Conservation (phyloP, 371 early-diverging fungal species). For the Apophysomyces sp. region DNA sequence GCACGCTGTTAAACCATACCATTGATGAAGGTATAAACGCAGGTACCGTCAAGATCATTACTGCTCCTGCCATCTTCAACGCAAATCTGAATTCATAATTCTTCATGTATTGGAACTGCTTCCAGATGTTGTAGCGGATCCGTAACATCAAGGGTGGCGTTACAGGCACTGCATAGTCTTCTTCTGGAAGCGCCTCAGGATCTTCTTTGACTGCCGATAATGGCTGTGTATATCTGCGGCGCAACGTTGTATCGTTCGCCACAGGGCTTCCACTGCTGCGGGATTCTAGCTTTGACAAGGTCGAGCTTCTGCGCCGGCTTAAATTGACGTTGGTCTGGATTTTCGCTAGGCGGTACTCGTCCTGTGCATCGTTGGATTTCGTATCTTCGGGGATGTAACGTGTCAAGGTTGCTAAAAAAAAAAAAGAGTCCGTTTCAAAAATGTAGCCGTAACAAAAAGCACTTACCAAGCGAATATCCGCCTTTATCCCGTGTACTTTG, state of each 20-base stretch:
- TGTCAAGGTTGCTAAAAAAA: conserved; percentile 19
- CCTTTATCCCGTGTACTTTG: conserved; percentile 46
- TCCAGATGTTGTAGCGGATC: conserved; percentile 52
- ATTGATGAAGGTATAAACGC: conserved; percentile 49
- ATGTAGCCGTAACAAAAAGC: too few relatives aligned
- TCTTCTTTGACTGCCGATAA: not conserved
- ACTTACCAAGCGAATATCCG: conserved; percentile 36
- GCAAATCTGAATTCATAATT: conserved; percentile 58
- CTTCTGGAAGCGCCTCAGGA: not conserved
- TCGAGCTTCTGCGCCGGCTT: conserved; percentile 11
- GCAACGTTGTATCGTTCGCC: not conserved
- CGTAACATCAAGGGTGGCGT: conserved; percentile 26
- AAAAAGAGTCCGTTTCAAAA: not conserved
- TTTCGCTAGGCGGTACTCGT: conserved; percentile 31
- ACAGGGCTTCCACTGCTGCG: conserved; percentile 1
- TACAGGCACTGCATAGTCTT: not conserved
- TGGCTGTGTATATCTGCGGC: not conserved
- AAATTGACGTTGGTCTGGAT: conserved; percentile 24
- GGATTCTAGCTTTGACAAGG: conserved; percentile 11
- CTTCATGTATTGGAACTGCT: conserved; percentile 35
- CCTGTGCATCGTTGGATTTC: conserved; percentile 22
- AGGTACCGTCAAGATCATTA: conserved; percentile 43
- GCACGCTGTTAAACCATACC: conserved; percentile 36
- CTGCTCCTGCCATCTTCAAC: conserved; percentile 58
- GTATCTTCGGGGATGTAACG: conserved; percentile 24